A percentile compares a stretch with the other conserved stretches of the same genome.
phyloP scores from a whole-genome alignment of 495 filamentous ascomycete genomes.

The Xylaria nigripes region DNA sequence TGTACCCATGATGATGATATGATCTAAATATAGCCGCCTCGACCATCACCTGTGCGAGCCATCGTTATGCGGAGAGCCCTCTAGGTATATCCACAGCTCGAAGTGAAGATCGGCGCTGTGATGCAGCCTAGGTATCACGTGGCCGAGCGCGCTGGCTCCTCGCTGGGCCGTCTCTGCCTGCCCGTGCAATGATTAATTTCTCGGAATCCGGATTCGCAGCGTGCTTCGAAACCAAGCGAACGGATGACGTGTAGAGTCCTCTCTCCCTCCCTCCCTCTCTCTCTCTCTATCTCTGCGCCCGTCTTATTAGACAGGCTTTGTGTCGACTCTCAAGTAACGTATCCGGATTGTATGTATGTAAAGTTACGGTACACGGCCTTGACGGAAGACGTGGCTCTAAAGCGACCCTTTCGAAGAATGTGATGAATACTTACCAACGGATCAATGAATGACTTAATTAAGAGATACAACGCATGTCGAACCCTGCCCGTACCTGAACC shows the following conservation, averaged over 20 bases:
- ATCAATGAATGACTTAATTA: not conserved
- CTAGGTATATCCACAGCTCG: not conserved
- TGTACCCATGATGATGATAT: too few relatives aligned
- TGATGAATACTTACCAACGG: not conserved
- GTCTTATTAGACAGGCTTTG: not conserved
- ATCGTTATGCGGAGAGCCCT: not conserved
- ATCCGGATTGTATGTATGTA: not conserved
- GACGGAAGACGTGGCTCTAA: not conserved
- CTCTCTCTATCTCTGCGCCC: not conserved
- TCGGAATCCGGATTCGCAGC: not conserved
- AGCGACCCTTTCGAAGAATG: not conserved
- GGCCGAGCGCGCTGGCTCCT: not conserved
- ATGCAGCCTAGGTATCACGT: not conserved
- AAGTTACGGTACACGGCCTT: not conserved
- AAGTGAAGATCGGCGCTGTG: not conserved
- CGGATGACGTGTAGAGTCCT: not conserved
- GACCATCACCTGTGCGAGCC: not conserved
- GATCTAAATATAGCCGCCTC: not conserved
- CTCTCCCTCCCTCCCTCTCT: not conserved
- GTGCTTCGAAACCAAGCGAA: not conserved
- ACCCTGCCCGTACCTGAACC: too few relatives aligned
- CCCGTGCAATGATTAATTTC: not conserved
- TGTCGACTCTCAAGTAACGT: too few relatives aligned
- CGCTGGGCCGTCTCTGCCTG: not conserved
- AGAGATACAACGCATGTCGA: not conserved